Evolutionary conservation across 768 basidiomycete species (phyloP), one percentile per base, ranked within the genome.

Genomic region (Mrakia blollopis): DNA sequence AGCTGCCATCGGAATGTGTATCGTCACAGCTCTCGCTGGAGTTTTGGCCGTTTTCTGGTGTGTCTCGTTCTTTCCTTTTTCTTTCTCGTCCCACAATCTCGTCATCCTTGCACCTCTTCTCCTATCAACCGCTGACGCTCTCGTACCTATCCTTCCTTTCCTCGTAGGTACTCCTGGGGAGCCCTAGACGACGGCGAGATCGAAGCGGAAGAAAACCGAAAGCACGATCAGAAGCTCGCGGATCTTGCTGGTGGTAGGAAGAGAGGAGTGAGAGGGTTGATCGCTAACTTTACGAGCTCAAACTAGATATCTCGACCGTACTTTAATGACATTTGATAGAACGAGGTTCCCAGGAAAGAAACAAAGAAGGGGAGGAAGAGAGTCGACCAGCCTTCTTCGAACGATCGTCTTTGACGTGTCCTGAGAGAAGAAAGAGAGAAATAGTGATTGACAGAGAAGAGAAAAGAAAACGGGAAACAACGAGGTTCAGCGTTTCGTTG

Each of bases 21-120:
- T 98, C 54, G 84, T 98, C 73, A 88, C 92, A 0, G 94, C 93
- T 1, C 85, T 91, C 18, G 78, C 95, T 57, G 95, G 96, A 0
- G 91, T 97, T 89, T 78, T 85, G 9, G 87, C 89, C 0, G 92
- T 96, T 37, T 85, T 89, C 57, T 98, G 47, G 44, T 44, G 44
- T 11, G 44, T 14, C 1, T 44, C 44, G 44, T 44, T 14, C 11
- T 41, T 11, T n/a, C n/a, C n/a, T n/a, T n/a, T n/a, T n/a, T n/a
- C n/a, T n/a, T n/a, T n/a, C n/a, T n/a, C n/a, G n/a, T n/a, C n/a
- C n/a, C n/a, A n/a, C n/a, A n/a, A 11, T 41, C 39, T 41, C 39
- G 39, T 11, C 6, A 41, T 41, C 39, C 39, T 11, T 41, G 39
- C 39, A 6, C 44, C 54, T 14, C 47, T 32, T 37, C 9, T 11